phyloP scores from a whole-genome alignment of 2,329 filamentous ascomycete genomes.

The Aureobasidium sp. region DNA sequence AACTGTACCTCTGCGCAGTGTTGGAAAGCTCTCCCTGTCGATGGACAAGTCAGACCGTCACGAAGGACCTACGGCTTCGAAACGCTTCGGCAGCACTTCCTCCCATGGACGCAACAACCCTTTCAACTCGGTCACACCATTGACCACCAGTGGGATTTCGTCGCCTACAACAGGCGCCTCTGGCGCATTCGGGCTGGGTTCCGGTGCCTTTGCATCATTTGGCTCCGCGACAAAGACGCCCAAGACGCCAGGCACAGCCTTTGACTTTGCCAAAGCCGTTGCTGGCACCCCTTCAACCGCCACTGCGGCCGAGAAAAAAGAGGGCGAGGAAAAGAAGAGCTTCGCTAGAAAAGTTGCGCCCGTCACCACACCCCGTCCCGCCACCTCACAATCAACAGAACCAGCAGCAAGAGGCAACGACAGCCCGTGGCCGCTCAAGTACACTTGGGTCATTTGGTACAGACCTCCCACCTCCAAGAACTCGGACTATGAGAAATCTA shows the following conservation, averaged over 20 bases:
- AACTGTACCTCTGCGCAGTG: slow-evolving; percentile 42
- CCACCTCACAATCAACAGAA: slow-evolving; percentile 21
- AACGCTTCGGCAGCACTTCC: slow-evolving; percentile 64
- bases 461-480: slow-evolving; percentile 94
- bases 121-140: slow-evolving; percentile 68
- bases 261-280: slow-evolving; percentile 63
- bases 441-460: slow-evolving; percentile 96
- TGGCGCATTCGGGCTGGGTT: slow-evolving; percentile 87
- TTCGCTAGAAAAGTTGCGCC: slow-evolving; percentile 18
- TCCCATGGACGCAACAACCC: slow-evolving; percentile 73
- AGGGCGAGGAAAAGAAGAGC: slow-evolving; percentile 39
- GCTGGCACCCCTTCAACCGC: slow-evolving; percentile 39
- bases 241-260: slow-evolving; percentile 73
- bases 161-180: slow-evolving; percentile 71
- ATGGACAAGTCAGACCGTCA: slow-evolving; percentile 55
- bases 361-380: slow-evolving; percentile 10
- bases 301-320: slow-evolving; percentile 57
- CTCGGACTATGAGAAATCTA: slow-evolving; percentile 96
- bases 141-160: slow-evolving; percentile 56
- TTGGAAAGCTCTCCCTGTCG: slow-evolving; percentile 84
- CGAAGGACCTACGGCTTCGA: slow-evolving; percentile 52
- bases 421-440: slow-evolving; percentile 56
- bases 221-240: slow-evolving; percentile 75
- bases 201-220: slow-evolving; percentile 94
- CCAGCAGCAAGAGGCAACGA: slow-evolving; percentile 31